These are phyloP conservation scores for Talaromyces wortmannii DNA, from an alignment of 495 filamentous ascomycete genomes.

Conservation along the genomic window DNA sequence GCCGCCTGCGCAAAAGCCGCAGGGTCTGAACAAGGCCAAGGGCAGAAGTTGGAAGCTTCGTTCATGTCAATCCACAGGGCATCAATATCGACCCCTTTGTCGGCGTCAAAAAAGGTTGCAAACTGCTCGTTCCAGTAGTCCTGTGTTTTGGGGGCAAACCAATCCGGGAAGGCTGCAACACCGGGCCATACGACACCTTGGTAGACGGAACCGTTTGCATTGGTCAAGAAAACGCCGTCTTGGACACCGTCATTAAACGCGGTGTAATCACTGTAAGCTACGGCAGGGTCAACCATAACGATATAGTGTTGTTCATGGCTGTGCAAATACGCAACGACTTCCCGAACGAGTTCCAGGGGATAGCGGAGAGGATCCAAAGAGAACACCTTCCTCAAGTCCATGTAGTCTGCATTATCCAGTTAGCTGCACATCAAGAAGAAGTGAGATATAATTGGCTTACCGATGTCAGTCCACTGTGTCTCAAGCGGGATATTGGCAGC, in stretches of 20 bases:
- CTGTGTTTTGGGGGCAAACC: slow-evolving; percentile 65
- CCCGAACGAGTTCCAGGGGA: slow-evolving; percentile 58
- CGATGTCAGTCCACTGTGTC: slow-evolving; percentile 86
- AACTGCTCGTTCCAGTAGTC: slow-evolving; percentile 74
- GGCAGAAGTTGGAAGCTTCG: slow-evolving; percentile 67
- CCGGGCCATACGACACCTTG: slow-evolving; percentile 83
- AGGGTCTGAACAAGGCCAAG: slow-evolving; percentile 65
- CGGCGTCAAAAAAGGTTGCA: slow-evolving; percentile 54
- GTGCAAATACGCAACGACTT: slow-evolving; percentile 67
- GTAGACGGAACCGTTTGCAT: slow-evolving; percentile 59
- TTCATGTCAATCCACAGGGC: slow-evolving; percentile 89
- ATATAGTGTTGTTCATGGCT: slow-evolving; percentile 70
- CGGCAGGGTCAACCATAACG: slow-evolving; percentile 83
- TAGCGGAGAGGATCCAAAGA: slow-evolving; percentile 69
- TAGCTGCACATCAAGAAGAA: background rate
- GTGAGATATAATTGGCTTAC: background rate
- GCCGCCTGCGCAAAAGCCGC: slow-evolving; percentile 41
- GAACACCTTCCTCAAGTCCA: slow-evolving; percentile 63
- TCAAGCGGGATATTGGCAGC: slow-evolving; percentile 71
- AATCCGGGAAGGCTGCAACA: slow-evolving; percentile 73
- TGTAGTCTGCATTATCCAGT: slow-evolving; percentile 46
- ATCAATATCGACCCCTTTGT: slow-evolving; percentile 71
- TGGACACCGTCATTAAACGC: slow-evolving; percentile 57
- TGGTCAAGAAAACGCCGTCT: slow-evolving; percentile 58
- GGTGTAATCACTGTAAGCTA: slow-evolving; percentile 61